phyloP scores from a whole-genome alignment of 1,284 basidiomycete genomes.

The Trichosporon coremiiforme region DNA sequence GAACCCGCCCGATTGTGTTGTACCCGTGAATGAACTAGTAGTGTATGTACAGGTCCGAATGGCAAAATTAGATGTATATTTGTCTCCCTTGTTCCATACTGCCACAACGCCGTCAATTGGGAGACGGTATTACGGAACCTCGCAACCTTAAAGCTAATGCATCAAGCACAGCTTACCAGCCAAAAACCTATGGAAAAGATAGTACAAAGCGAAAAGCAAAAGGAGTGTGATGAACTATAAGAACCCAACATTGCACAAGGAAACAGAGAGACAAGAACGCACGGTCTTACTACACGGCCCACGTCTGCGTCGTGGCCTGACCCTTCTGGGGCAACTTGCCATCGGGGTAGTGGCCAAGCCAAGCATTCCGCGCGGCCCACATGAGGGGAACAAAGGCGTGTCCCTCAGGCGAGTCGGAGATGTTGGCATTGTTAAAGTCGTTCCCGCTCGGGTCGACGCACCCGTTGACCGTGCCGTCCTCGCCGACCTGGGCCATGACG shows the following conservation, averaged over 20 bases:
- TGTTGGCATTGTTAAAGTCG: slow-evolving; percentile 12
- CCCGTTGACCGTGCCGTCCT: slow-evolving; percentile 35
- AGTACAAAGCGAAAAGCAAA: not conserved
- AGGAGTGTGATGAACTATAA: not conserved
- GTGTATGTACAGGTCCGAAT: too few species aligned
- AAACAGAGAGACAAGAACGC: too few species aligned
- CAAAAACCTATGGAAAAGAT: not conserved
- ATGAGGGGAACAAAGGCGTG: slow-evolving; percentile 44
- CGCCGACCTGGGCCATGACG: slow-evolving; percentile 38
- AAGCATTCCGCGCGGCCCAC: slow-evolving; percentile 45
- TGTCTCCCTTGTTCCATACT: too few species aligned
- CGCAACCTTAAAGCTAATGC: slow-evolving; percentile 1
- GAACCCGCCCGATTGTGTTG: not conserved
- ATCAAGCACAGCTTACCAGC: not conserved
- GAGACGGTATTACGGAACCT: not conserved
- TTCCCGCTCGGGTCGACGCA: slow-evolving; percentile 40
- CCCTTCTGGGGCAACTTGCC: not conserved
- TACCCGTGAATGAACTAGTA: not conserved
- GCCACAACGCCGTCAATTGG: too few species aligned
- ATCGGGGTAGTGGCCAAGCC: not conserved
- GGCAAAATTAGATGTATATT: too few species aligned
- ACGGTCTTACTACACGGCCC: too few species aligned
- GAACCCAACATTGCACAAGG: not conserved
- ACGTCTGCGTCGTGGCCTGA: not conserved
- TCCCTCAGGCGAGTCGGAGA: slow-evolving; percentile 41